Percentiles rank a stretch among this genome's conserved stretches.
Evolutionary conservation across 2,329 filamentous ascomycete genomes (phyloP).

Genomic region (Neoarthrinium moseri): DNA sequence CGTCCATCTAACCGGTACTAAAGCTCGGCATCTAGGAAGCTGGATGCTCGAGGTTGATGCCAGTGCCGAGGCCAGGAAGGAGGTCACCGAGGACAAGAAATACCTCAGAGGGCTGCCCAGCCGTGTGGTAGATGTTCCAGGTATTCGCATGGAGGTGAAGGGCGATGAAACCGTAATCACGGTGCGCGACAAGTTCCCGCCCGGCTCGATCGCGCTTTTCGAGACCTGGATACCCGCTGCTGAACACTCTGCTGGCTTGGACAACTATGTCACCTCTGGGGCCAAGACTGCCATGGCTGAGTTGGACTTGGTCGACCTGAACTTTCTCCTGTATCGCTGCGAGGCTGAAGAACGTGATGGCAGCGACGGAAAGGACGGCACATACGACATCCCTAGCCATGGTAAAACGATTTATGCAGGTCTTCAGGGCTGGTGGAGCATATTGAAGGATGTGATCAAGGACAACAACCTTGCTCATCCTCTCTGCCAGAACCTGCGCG

Average conservation of each 20-base stretch:
- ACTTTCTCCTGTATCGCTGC: slow-evolving; percentile 87
- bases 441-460: slow-evolving; percentile 78
- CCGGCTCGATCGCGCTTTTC: slow-evolving; percentile 91
- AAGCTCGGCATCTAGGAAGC: slow-evolving; percentile 80
- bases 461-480: slow-evolving; percentile 93
- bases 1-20: slow-evolving; percentile 79
- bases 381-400: slow-evolving; percentile 80
- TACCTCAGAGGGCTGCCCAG: slow-evolving; percentile 82
- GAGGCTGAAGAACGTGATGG: slow-evolving; percentile 83
- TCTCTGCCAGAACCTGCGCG: slow-evolving; percentile 86
- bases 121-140: slow-evolving; percentile 70
- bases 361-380: slow-evolving; percentile 79
- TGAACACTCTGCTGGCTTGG: slow-evolving; percentile 79
- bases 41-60: slow-evolving; percentile 90
- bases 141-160: slow-evolving; percentile 70
- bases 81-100: slow-evolving; percentile 66
- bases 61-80: slow-evolving; percentile 65
- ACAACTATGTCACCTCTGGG: slow-evolving; percentile 82
- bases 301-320: slow-evolving; percentile 78
- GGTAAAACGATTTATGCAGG: slow-evolving; percentile 91
- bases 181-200: slow-evolving; percentile 80
- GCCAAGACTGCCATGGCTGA: slow-evolving; percentile 75
- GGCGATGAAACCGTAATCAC: slow-evolving; percentile 76
- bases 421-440: slow-evolving; percentile 98
- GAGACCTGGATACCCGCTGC: slow-evolving; percentile 93